Percentiles rank a stretch among this genome's conserved stretches.
Evolutionary conservation across 345 rosid species (phyloP).

Genomic region (Toxicodendron radicans): DNA sequence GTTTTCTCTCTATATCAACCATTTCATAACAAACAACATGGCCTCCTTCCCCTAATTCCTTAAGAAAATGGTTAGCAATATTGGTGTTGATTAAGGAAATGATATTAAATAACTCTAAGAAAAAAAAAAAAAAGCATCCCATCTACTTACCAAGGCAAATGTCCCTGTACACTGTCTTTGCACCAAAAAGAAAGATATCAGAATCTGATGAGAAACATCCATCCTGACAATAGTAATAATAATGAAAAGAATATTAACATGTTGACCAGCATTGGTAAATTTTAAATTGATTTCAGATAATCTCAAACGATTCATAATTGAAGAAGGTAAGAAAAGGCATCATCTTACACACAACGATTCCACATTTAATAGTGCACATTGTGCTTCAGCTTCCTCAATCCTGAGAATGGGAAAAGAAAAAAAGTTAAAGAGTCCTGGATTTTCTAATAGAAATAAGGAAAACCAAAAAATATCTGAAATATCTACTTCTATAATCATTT

Average conservation of each 20-base stretch:
- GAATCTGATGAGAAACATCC: constrained; percentile 95
- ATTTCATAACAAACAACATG: constrained; percentile 86
- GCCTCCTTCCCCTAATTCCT: constrained; percentile 78
- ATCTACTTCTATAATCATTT: background rate
- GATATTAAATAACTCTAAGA: constrained; percentile 4
- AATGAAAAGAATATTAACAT: constrained; percentile 2
- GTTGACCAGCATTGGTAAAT: constrained; percentile 7
- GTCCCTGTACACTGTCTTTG: constrained; percentile 87
- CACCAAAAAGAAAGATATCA: constrained; percentile 92
- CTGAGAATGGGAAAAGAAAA: constrained; percentile 35
- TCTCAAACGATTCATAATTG: constrained; percentile 4
- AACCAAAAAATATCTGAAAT: background rate
- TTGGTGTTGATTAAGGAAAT: constrained; percentile 1
- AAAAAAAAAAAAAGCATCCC: constrained; percentile 17
- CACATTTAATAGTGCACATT: constrained; percentile 76
- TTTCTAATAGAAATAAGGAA: background rate
- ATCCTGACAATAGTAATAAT: constrained; percentile 53
- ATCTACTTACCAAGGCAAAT: constrained; percentile 70
- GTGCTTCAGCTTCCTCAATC: constrained; percentile 96
- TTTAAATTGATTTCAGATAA: constrained; percentile 8
- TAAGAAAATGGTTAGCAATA: constrained; percentile 25
- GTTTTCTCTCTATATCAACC: constrained; percentile 75
- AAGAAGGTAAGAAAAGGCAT: background rate
- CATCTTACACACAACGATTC: constrained; percentile 84
- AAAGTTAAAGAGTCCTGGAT: background rate